Percentiles rank a stretch among this genome's conserved stretches.
Evolutionary conservation across 768 basidiomycete species (phyloP).

Genomic region (Tremella yokohamensis): DNA sequence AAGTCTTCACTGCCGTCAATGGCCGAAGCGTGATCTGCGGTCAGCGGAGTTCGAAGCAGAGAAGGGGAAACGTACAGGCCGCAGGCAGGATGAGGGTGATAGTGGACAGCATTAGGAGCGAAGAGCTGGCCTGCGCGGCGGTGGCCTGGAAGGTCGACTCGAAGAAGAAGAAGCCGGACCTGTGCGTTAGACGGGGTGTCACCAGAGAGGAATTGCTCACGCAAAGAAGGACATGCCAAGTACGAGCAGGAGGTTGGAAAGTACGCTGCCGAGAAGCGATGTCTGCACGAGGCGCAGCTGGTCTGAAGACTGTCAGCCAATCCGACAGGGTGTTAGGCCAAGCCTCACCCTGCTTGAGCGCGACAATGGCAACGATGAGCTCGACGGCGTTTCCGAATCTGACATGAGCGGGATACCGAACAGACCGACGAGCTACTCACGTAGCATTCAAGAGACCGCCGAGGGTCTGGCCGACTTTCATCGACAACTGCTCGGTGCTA

Average conservation of each 20-base stretch:
- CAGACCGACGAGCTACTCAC: conserved; percentile 18
- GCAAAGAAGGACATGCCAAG: conserved; percentile 87
- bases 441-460: conserved; percentile 79
- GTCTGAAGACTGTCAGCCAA: conserved; percentile 52
- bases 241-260: conserved; percentile 85
- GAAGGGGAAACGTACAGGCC: conserved; percentile 58
- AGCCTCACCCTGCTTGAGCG: conserved; percentile 67
- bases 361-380: conserved; percentile 83
- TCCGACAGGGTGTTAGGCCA: neutral
- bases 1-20: conserved; percentile 12
- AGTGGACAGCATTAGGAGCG: conserved; percentile 81
- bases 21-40: conserved; percentile 43
- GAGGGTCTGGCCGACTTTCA: conserved; percentile 74
- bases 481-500: conserved; percentile 50
- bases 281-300: conserved; percentile 88
- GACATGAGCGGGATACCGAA: conserved; percentile 8
- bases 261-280: conserved; percentile 84
- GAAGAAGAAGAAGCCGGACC: conserved; percentile 62
- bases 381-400: conserved; percentile 59
- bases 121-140: conserved; percentile 68
- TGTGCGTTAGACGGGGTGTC: too few relatives aligned
- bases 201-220: too few relatives aligned
- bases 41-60: neutral
- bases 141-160: conserved; percentile 76
- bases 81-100: conserved; percentile 90